Base-by-base conservation (phyloP, 176 grass and related monocot species). In the Bromus sterilis region DNA sequence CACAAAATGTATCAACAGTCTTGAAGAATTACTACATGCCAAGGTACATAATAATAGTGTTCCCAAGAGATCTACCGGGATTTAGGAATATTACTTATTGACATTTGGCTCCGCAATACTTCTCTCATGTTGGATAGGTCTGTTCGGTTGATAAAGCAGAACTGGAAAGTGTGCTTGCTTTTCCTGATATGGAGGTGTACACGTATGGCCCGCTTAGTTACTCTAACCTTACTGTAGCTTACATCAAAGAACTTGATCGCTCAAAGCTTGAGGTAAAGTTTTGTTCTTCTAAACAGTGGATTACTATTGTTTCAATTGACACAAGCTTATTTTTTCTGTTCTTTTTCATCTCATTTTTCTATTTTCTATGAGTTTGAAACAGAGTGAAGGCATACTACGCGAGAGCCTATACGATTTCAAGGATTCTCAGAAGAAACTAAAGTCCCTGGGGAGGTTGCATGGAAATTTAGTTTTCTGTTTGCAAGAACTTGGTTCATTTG, bases 1-100 rank as follows among this genome's bases (percentile, higher is more conserved):
- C 78, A 94, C 91, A 66, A 98, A 98, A 93, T 91, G 90, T 83
- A 93, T 98, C 79, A 98, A 98, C 64, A 98, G 92, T 82, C 92
- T 98, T 9, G 95, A 98, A 78, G 83, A 83, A 78, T 89, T 98
- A 69, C 88, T 98, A 76, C 84, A 94, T 87, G 92, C 90, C 71
- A 94, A 98, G 92, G 95, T 98, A 78, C 73, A 56, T 15, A 74
- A 34, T 60, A 79, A 55, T 49, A 37, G n/a, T 68, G 6, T 36
- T 57, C n/a, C 73, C 41, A 66, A 42, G 64, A 71, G 48, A 56
- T 85, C 60, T 28, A 24, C 44, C 82, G 36, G 33, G 40, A 36
- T 79, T 66, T 34, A 79, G 42, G 77, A 49, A 60, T 78, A 53
- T 35, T 65, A 9, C 32, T 55, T 66, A 57, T 72, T 71, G 41